A percentile compares a stretch with the other conserved stretches of the same genome.
phyloP scores from a whole-genome alignment of 1,284 basidiomycete genomes.

The Ceraceosorus bombacis region DNA sequence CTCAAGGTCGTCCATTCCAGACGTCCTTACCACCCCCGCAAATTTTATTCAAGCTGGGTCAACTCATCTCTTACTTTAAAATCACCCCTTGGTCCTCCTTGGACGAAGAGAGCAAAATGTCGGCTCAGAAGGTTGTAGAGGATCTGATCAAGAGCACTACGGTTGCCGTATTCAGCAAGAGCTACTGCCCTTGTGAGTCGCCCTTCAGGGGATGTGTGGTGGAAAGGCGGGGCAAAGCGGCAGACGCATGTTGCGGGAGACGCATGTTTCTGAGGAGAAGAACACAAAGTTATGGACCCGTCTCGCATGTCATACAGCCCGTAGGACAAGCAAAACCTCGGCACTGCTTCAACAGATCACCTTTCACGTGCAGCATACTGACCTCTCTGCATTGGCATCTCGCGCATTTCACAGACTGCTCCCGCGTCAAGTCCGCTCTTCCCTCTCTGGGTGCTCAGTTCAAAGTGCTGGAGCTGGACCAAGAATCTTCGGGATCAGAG shows the following conservation, averaged over 20 bases:
- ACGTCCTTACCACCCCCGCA: no score
- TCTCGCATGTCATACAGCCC: no score
- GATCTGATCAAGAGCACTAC: conserved; percentile 44
- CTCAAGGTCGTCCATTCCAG: no score
- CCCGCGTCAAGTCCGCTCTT: not conserved
- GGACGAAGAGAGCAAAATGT: conserved; percentile 22
- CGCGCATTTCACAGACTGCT: conserved; percentile 5
- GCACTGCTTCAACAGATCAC: no score
- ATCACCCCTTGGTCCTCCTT: no score
- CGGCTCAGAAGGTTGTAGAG: conserved; percentile 45
- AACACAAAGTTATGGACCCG: no score
- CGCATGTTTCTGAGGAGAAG: no score
- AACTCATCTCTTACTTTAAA: no score
- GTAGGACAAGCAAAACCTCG: no score
- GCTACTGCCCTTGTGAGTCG: conserved; percentile 34
- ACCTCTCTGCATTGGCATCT: no score
- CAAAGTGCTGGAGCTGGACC: conserved; percentile 49
- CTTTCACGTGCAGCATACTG: no score
- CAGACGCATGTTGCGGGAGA: not conserved
- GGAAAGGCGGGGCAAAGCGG: not conserved
- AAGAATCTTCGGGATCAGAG: conserved; percentile 41
- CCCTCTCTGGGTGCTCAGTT: conserved; percentile 33
- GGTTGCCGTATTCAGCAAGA: conserved; percentile 50
- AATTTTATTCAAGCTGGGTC: no score
- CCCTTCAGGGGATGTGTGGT: not conserved